Base-by-base conservation (phyloP, 805 yeast species). In the Isabelozyma heimii region DNA sequence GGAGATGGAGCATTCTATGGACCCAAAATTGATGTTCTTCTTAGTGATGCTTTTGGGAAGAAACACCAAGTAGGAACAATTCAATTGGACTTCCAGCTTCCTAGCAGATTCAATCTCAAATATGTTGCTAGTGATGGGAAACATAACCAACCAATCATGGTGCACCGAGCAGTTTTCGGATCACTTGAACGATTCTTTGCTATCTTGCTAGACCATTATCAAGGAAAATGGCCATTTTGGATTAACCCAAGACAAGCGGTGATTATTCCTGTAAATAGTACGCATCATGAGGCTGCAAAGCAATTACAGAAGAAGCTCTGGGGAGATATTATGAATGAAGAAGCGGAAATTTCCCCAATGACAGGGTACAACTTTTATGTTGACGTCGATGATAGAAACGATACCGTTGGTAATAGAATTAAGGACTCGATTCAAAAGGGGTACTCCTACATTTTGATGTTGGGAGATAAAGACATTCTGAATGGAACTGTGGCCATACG, bases 1-100 rank as follows among this genome's bases (percentile, higher is more conserved):
- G 97, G 95, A n/a, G 99, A 94, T 66, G 99, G 99, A 33, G 99
- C 94, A 1, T 87, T 87, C 61, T 94, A 94, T 70, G 99, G 99
- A 0, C 99, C 99, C 27, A 92, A 92, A 63, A 90, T 94, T 52
- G 99, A 94, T 66, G 79, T 94, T 41, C 73, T 89, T 46, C 80
- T 94, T 46, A 82, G 82, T 7, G 99, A 94, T 69, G 85, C 87
- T 30, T 82, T 79, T 44, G 87, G 85, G 1, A 91, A 90, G 57
- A 79, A 81, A 51, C 97, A 91, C 66, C 99, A 94, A 69, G 89
- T 94, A 1, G 99, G 97, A 2, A 94, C 99, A 0, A 83, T 94
- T 46, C 99, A 94, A 67, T 75, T 94, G 40, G 99, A 94, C 64
- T 94, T 94, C 77, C 97, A 94, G 67, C 75, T 94, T 14, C 99